phyloP scores from a whole-genome alignment of 192 early-diverging fungal genomes.

The Coemansia sp. region DNA sequence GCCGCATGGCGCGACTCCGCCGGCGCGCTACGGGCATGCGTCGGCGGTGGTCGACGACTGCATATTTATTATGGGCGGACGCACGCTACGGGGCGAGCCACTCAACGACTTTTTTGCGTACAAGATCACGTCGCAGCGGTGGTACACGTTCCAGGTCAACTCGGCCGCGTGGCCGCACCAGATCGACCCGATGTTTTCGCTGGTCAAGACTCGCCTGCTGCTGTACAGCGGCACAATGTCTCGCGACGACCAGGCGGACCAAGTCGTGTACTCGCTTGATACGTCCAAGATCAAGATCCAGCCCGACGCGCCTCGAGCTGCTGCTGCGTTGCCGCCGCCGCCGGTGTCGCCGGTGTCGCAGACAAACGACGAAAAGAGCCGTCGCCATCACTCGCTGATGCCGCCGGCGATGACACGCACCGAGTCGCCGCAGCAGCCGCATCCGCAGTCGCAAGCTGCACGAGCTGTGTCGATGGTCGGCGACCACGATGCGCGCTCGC shows the following conservation, averaged over 20 bases:
- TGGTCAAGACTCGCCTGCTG: slow-evolving; percentile 47
- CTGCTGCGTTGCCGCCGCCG: slow-evolving; percentile 7
- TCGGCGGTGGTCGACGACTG: slow-evolving; percentile 54
- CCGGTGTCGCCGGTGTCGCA: neutral
- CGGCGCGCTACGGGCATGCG: slow-evolving; percentile 49
- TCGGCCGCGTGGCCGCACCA: slow-evolving; percentile 50
- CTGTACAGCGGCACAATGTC: slow-evolving; percentile 49
- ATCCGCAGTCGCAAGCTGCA: neutral
- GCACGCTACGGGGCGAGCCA: slow-evolving; percentile 32
- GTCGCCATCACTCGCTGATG: slow-evolving; percentile 41
- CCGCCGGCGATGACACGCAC: slow-evolving; percentile 9
- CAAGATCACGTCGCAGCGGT: slow-evolving; percentile 52
- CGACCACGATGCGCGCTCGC: neutral
- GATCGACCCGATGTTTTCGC: slow-evolving; percentile 48
- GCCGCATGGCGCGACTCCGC: slow-evolving; percentile 49
- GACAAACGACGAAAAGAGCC: slow-evolving; percentile 17
- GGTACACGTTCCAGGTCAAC: slow-evolving; percentile 56
- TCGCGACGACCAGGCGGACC: slow-evolving; percentile 17
- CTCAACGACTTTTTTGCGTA: slow-evolving; percentile 54
- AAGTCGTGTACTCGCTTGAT: slow-evolving; percentile 42
- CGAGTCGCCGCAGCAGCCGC: slow-evolving; percentile 12
- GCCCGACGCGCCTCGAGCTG: slow-evolving; percentile 34
- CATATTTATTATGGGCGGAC: slow-evolving; percentile 55
- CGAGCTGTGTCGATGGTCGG: slow-evolving; percentile 43
- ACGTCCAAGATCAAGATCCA: slow-evolving; percentile 56